A percentile compares a stretch with the other conserved stretches of the same genome.
Conservation (phyloP, 192 early-diverging fungal genomes). For the Fimicolochytrium jonesii region DNA sequence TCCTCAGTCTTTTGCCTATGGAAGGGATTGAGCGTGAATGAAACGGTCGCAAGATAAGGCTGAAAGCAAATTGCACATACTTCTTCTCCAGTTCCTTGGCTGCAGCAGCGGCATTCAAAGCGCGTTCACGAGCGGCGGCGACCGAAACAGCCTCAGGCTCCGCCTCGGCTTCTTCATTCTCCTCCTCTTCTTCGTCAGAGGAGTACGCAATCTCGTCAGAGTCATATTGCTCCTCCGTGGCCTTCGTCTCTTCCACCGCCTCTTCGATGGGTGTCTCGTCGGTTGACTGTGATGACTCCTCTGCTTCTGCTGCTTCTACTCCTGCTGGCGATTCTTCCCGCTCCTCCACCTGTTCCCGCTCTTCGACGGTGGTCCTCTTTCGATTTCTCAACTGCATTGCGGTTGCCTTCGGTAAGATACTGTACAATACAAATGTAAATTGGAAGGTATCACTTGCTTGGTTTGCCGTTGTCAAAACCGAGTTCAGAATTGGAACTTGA, state of each 20-base stretch:
- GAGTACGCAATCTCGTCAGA: constrained; percentile 7
- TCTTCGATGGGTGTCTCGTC: not conserved
- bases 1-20: not conserved
- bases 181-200: not conserved
- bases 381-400: not conserved
- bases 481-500: not conserved
- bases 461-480: not conserved
- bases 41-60: not conserved
- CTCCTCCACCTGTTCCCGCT: not conserved
- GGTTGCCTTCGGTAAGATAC: not conserved
- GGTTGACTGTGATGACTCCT: not conserved
- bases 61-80: not conserved
- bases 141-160: not conserved
- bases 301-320: not conserved
- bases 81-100: constrained; percentile 3
- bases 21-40: not conserved
- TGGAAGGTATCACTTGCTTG: too few relatives aligned
- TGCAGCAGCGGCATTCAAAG: not conserved
- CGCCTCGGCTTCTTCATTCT: not conserved
- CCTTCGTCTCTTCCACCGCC: not conserved
- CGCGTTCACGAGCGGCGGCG: not conserved
- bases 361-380: not conserved
- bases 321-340: not conserved
- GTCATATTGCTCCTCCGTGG: not conserved
- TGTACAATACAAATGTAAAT: too few relatives aligned